A percentile compares a stretch with the other conserved stretches of the same genome.
Evolutionary conservation across 352 stramenopile genomes (phyloP).

Genomic region (Phytophthora pistaciae): DNA sequence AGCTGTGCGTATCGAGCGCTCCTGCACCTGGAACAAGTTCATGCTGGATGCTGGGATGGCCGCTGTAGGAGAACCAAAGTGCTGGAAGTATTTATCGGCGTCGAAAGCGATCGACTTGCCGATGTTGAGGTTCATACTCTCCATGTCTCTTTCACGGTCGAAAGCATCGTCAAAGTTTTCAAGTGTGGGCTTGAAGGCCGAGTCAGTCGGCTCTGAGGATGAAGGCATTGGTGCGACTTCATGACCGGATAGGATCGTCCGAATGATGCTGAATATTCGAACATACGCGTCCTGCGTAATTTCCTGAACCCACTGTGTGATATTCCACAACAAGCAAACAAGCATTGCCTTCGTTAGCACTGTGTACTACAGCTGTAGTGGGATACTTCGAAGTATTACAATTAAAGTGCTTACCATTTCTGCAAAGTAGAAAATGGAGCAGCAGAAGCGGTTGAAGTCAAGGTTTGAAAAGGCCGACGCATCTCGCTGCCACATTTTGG

Average conservation of each 20-base stretch:
- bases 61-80: conserved; percentile 22
- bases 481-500: conserved; percentile 63
- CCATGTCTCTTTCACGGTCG: conserved; percentile 31
- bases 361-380: not conserved
- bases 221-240: not conserved
- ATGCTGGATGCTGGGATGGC: conserved; percentile 13
- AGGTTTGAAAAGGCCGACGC: conserved; percentile 40
- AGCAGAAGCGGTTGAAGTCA: conserved; percentile 65
- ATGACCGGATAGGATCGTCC: conserved; percentile 25
- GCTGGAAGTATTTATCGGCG: conserved; percentile 36
- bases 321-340: not conserved
- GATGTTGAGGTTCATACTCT: conserved; percentile 34
- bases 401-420: conserved; percentile 52
- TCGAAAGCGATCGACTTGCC: conserved; percentile 47
- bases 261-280: conserved; percentile 29
- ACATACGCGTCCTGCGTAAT: conserved; percentile 37
- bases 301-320: conserved; percentile 26
- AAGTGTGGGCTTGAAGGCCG: conserved; percentile 30
- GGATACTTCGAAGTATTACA: too few species aligned
- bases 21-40: conserved; percentile 11
- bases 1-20: not conserved
- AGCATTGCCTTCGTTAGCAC: not conserved
- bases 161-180: conserved; percentile 32
- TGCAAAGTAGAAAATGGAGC: conserved; percentile 65
- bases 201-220: not conserved